phyloP scores from a whole-genome alignment of 768 basidiomycete species.

The Psilocybe cyanescens region DNA sequence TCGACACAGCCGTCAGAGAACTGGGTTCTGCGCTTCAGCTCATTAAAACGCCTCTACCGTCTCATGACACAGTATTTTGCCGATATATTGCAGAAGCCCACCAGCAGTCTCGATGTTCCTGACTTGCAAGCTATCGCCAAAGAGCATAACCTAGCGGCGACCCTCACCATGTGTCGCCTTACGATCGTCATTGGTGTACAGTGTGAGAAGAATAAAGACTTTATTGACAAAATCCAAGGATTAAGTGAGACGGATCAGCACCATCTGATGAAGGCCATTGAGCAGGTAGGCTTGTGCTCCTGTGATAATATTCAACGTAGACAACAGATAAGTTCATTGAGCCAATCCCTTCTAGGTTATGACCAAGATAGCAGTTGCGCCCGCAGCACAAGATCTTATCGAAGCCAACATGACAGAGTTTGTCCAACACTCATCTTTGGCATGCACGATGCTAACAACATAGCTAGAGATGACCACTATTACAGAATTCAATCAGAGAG shows the following conservation, averaged over 20 bases:
- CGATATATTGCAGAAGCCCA: slow-evolving; percentile 82
- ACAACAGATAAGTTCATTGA: background rate
- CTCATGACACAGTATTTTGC: slow-evolving; percentile 89
- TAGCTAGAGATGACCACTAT: slow-evolving; percentile 83
- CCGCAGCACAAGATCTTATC: slow-evolving; percentile 49
- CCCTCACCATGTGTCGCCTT: slow-evolving; percentile 76
- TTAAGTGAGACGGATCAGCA: slow-evolving; percentile 86
- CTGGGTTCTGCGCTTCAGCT: slow-evolving; percentile 86
- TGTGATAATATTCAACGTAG: background rate
- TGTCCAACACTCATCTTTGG: slow-evolving; percentile 30
- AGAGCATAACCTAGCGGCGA: slow-evolving; percentile 65
- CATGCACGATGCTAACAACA: slow-evolving; percentile 1
- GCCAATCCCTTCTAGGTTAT: slow-evolving; percentile 58
- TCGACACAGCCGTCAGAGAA: slow-evolving; percentile 75
- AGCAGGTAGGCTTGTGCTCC: slow-evolving; percentile 61
- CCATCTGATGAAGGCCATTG: slow-evolving; percentile 90
- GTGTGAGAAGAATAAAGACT: slow-evolving; percentile 85
- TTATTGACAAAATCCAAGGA: slow-evolving; percentile 88
- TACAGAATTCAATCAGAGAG: slow-evolving; percentile 84
- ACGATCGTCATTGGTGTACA: slow-evolving; percentile 88
- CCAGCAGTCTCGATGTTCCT: slow-evolving; percentile 80
- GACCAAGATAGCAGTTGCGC: slow-evolving; percentile 63
- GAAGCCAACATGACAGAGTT: slow-evolving; percentile 82
- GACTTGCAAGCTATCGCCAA: slow-evolving; percentile 87
- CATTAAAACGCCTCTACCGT: slow-evolving; percentile 84